Conservation (phyloP, 352 stramenopile species). For the Globisporangium cystogenes region DNA sequence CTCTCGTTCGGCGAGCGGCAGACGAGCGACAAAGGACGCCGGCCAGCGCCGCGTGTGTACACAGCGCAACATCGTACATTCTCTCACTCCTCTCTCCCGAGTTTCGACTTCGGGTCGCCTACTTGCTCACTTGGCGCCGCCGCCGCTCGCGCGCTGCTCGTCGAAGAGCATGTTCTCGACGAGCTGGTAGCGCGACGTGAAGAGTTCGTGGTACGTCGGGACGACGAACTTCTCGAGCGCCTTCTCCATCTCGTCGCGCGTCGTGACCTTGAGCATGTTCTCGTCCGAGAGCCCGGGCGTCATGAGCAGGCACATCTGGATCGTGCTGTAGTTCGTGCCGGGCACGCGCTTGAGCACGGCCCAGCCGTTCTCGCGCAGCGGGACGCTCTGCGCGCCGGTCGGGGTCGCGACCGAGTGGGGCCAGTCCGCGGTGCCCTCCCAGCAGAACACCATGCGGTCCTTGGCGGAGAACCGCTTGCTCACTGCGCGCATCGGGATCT, state of each 20-base stretch:
- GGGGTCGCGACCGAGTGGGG: neutral
- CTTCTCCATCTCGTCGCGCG: constrained; percentile 1
- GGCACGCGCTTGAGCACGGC: constrained; percentile 6
- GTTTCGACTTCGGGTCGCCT: too few species aligned
- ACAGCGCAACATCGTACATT: too few species aligned
- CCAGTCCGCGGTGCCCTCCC: constrained; percentile 5
- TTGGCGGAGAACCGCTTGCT: constrained; percentile 8
- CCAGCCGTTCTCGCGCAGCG: constrained; percentile 6
- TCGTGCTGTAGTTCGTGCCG: neutral
- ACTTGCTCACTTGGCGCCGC: too few species aligned
- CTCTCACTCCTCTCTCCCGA: too few species aligned
- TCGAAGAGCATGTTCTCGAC: constrained; percentile 15
- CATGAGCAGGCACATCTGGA: constrained; percentile 7
- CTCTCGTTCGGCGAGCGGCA: too few species aligned
- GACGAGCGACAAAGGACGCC: too few species aligned
- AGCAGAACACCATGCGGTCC: constrained; percentile 8
- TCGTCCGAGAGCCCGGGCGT: constrained; percentile 3
- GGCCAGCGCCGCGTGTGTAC: too few species aligned
- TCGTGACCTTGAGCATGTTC: neutral
- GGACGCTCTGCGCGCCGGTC: neutral
- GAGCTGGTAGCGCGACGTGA: constrained; percentile 8
- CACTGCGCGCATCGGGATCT: constrained; percentile 1
- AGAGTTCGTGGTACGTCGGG: constrained; percentile 3
- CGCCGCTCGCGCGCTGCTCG: neutral
- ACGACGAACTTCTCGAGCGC: constrained; percentile 3